Percentiles rank a stretch among this genome's conserved stretches.
These are phyloP conservation scores for Telfairia occidentalis DNA, from an alignment of 331 rosid species.

Conservation along the genomic window DNA sequence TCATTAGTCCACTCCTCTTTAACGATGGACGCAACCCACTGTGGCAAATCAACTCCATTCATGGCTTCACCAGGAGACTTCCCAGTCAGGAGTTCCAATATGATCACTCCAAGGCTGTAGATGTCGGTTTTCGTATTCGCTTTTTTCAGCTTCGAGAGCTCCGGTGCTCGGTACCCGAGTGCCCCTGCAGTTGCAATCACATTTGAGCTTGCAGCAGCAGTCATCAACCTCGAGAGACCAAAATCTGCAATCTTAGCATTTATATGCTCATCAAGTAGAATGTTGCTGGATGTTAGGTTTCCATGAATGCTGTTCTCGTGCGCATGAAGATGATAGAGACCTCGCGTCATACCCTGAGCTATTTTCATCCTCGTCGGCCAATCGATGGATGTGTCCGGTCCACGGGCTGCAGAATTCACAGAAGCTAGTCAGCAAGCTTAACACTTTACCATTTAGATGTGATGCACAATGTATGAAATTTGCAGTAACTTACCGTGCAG, in stretches of 20 bases:
- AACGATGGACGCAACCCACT: constrained; percentile 94
- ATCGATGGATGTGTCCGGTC: constrained; percentile 54
- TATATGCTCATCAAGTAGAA: constrained; percentile 53
- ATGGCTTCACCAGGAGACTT: constrained; percentile 75
- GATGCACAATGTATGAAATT: background rate
- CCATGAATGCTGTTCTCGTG: constrained; percentile 71
- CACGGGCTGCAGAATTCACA: constrained; percentile 45
- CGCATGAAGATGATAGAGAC: constrained; percentile 57
- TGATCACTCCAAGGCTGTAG: constrained; percentile 89
- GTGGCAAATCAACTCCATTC: constrained; percentile 85
- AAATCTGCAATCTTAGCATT: constrained; percentile 64
- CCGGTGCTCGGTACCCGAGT: constrained; percentile 81
- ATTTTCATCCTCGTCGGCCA: constrained; percentile 91
- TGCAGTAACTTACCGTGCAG: constrained; percentile 52
- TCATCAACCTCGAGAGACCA: constrained; percentile 77
- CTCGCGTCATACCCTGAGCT: constrained; percentile 63
- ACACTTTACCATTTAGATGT: background rate
- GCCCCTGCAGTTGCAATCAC: constrained; percentile 91
- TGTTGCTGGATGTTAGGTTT: constrained; percentile 76
- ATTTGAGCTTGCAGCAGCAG: constrained; percentile 68
- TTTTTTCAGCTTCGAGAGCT: constrained; percentile 75
- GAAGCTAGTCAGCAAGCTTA: background rate
- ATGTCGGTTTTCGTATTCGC: constrained; percentile 75
- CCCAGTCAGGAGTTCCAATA: constrained; percentile 86
- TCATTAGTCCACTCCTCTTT: constrained; percentile 98